Conservation (phyloP, 306 rosid species). For the Pachyrhizus erosus region DNA sequence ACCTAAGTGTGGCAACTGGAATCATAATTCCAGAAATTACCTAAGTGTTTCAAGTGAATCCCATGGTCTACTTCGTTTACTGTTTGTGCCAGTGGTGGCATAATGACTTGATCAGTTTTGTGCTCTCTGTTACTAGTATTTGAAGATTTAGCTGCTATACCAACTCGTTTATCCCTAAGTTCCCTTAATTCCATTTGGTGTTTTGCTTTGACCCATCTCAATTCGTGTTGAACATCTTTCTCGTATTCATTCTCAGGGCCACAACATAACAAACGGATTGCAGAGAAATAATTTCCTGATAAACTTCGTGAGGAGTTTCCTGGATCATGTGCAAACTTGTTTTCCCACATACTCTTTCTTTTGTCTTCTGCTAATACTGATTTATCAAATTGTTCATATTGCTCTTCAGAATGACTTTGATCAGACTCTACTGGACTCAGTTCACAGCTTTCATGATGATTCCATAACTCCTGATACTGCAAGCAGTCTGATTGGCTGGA, state of each 20-base stretch:
- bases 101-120: conserved; percentile 36
- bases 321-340: conserved; percentile 4
- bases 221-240: conserved; percentile 61
- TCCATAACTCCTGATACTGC: conserved; percentile 62
- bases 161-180: conserved; percentile 57
- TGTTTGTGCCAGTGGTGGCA: conserved; percentile 44
- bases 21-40: conserved; percentile 37
- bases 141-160: conserved; percentile 49
- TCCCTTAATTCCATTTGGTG: conserved; percentile 68
- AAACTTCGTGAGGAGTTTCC: conserved; percentile 47
- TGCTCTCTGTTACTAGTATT: conserved; percentile 38
- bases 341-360: conserved; percentile 46
- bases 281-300: conserved; percentile 52
- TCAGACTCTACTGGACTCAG: conserved; percentile 70
- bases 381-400: conserved; percentile 56
- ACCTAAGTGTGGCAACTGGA: conserved; percentile 37
- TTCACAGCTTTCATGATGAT: conserved; percentile 69
- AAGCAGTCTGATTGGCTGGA: conserved; percentile 49
- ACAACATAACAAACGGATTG: conserved; percentile 42
- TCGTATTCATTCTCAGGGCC: conserved; percentile 48
- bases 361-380: conserved; percentile 42
- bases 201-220: conserved; percentile 82
- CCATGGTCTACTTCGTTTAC: conserved; percentile 34
- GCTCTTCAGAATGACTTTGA: conserved; percentile 71
- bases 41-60: conserved; percentile 43